Conservation (phyloP, 2,329 filamentous ascomycete species). For the Mycosphaerella sp. region DNA sequence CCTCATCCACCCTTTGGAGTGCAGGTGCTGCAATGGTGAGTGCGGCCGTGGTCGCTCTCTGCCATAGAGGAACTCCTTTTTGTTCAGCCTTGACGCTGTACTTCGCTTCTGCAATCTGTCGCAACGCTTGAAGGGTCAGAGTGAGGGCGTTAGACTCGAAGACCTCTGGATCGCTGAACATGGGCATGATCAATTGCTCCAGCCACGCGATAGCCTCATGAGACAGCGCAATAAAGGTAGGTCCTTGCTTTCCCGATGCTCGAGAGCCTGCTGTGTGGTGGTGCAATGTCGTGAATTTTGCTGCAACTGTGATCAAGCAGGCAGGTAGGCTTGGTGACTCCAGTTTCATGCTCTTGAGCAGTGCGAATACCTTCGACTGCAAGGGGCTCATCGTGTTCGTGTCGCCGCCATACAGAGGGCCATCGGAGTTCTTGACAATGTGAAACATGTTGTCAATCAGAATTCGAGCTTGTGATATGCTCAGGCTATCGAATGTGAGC, state of each 20-base stretch:
- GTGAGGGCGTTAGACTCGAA: constrained; percentile 63
- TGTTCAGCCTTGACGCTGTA: constrained; percentile 70
- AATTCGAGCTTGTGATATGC: constrained; percentile 54
- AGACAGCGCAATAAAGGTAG: constrained; percentile 84
- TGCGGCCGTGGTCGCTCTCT: constrained; percentile 64
- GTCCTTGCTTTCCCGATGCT: constrained; percentile 40
- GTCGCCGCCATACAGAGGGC: constrained; percentile 63
- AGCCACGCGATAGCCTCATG: constrained; percentile 72
- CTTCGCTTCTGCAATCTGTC: constrained; percentile 66
- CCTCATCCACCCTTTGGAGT: constrained; percentile 43
- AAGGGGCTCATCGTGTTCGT: constrained; percentile 66
- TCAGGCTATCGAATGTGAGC: constrained; percentile 60
- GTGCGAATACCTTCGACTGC: constrained; percentile 62
- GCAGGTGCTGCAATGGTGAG: constrained; percentile 62
- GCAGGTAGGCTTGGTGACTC: constrained; percentile 60
- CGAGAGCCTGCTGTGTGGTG: constrained; percentile 42
- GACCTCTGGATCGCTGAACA: constrained; percentile 58
- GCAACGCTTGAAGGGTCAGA: constrained; percentile 59
- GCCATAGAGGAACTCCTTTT: constrained; percentile 69
- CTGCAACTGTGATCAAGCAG: constrained; percentile 61
- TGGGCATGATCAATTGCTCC: constrained; percentile 52
- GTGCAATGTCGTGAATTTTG: constrained; percentile 65
- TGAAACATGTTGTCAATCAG: constrained; percentile 65
- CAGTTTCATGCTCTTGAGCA: constrained; percentile 60
- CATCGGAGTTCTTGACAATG: constrained; percentile 63